A percentile compares a stretch with the other conserved stretches of the same genome.
Evolutionary conservation across 2,329 filamentous ascomycete species (phyloP).

Genomic region (Cercospora beticola): DNA sequence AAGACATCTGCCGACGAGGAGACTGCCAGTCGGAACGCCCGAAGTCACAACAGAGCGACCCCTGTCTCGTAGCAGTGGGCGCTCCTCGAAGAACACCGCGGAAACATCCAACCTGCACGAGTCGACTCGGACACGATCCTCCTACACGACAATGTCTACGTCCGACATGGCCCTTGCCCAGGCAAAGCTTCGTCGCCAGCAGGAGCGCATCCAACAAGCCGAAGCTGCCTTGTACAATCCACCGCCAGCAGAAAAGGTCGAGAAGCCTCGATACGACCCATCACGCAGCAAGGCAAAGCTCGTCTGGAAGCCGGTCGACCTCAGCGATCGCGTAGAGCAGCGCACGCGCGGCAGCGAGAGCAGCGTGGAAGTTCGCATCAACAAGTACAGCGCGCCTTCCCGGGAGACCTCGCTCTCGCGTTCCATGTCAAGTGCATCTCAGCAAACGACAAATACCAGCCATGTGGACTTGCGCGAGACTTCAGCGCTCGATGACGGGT

Average conservation of each 20-base stretch:
- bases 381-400: conserved; percentile 32
- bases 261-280: conserved; percentile 18
- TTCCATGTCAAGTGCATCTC: conserved; percentile 33
- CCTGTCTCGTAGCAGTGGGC: conserved; percentile 5
- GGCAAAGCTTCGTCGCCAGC: conserved; percentile 37
- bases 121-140: not conserved
- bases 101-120: not conserved
- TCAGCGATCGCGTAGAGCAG: conserved; percentile 9
- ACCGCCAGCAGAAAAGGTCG: conserved; percentile 15
- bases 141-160: not conserved
- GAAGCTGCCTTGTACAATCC: conserved; percentile 30
- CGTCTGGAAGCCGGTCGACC: conserved; percentile 33
- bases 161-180: conserved; percentile 27
- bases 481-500: conserved; percentile 23
- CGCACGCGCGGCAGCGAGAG: conserved; percentile 13
- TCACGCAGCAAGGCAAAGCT: conserved; percentile 30
- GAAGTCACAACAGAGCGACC: conserved; percentile 11
- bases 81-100: conserved; percentile 9
- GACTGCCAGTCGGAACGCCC: conserved; percentile 34
- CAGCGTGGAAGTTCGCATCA: conserved; percentile 32
- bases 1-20: conserved; percentile 24
- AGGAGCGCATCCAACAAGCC: conserved; percentile 34
- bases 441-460: conserved; percentile 24
- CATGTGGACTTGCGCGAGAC: conserved; percentile 20
- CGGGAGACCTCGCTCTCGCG: conserved; percentile 30